A percentile compares a stretch with the other conserved stretches of the same genome.
These are phyloP conservation scores for Leishmania guyanensis DNA, from an alignment of 208 protist species.

Conservation along the genomic window DNA sequence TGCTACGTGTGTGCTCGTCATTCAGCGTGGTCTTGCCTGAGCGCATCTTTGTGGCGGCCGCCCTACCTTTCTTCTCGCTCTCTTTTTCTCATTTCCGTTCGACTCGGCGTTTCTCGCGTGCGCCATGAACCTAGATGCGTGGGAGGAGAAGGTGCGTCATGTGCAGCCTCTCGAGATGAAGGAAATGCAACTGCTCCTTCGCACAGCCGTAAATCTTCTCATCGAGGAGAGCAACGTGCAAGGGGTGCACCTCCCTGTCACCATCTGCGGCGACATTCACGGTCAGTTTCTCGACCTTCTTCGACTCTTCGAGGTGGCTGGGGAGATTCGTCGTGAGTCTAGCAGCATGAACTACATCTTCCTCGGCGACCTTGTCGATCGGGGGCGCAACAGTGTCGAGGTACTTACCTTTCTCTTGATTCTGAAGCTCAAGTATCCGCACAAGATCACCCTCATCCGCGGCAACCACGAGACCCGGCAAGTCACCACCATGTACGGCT, in stretches of 20 bases:
- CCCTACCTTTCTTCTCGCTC: not conserved
- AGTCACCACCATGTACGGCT: slow-evolving; percentile 91
- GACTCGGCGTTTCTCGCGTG: not conserved
- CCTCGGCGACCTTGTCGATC: slow-evolving; percentile 96
- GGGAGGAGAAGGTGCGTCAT: slow-evolving; percentile 64
- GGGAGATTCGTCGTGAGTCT: slow-evolving; percentile 66
- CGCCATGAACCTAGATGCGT: slow-evolving; percentile 66
- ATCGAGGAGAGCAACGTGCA: slow-evolving; percentile 96
- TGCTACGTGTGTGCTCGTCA: not conserved
- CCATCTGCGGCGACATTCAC: slow-evolving; percentile 99
- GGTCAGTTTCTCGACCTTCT: slow-evolving; percentile 98
- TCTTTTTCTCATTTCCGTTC: not conserved
- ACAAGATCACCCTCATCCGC: slow-evolving; percentile 87
- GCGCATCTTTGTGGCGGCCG: not conserved
- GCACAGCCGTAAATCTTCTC: slow-evolving; percentile 67
- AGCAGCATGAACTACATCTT: slow-evolving; percentile 90
- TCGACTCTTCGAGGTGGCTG: slow-evolving; percentile 95
- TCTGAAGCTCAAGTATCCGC: slow-evolving; percentile 91
- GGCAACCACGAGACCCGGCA: slow-evolving; percentile 92
- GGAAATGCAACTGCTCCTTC: slow-evolving; percentile 78
- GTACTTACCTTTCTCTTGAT: slow-evolving; percentile 92
- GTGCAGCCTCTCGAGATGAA: slow-evolving; percentile 57
- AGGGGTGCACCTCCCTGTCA: slow-evolving; percentile 94
- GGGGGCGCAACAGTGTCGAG: slow-evolving; percentile 95
- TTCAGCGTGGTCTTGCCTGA: not conserved